Evolutionary conservation across 306 rosid genomes (phyloP), one percentile per base, ranked within the genome.

Genomic region (Prunus salicina): DNA sequence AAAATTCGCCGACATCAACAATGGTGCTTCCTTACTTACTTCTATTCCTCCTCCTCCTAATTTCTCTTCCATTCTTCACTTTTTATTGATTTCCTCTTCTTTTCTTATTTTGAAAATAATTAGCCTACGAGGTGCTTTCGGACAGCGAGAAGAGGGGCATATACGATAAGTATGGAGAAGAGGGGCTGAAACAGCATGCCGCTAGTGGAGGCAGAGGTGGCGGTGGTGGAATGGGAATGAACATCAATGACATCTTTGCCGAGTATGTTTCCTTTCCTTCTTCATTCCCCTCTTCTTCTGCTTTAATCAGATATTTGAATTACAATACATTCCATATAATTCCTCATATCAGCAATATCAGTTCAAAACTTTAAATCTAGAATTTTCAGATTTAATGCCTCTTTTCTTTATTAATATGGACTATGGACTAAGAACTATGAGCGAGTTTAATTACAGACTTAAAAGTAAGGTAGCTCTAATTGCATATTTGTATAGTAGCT

Each of bases 151-250:
- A 95, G 87, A 89, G 97, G 79, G 82, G 41, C 56, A 91, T 95
- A 38, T 95, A 95, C 75, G 97, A 95, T 73, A 91, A 82, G 81
- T 82, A 90, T 10, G 99, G 99, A 43, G 99, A 95, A 79, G 99
- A 95, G 67, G 99, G 99, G 56, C 84, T 95, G 79, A 95, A 95
- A 84, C 99, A 95, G 85, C 99, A 95, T 81, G 97, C 99, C 43
- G 97, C 97, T 61, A 79, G 85, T 80, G 97, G 97, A 65, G 86
- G 98, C 67, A 86, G 96, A 75, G 96, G 93, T 52, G 97, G 96
- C 50, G 88, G 89, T 66, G 98, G 98, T 60, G 90, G 90, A 49
- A 79, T 79, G 87, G 92, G 95, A 53, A 88, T 92, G 97, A 92
- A 95, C 85, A 82, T 95, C 80, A 88, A 95, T 55, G 99, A 95